phyloP scores from a whole-genome alignment of 2,329 filamentous ascomycete genomes.

The Ophiostoma piceae region DNA sequence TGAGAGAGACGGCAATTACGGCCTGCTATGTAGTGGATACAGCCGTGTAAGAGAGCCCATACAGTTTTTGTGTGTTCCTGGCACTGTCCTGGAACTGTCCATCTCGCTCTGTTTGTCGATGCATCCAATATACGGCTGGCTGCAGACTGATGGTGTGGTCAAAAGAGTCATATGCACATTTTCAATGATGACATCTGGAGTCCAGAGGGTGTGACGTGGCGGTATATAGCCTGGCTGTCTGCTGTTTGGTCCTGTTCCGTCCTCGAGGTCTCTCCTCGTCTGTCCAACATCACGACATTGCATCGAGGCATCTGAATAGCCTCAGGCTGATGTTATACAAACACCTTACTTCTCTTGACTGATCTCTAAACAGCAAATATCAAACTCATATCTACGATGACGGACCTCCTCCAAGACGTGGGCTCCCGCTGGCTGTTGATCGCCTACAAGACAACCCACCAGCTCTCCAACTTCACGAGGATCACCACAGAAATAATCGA shows the following conservation, averaged over 20 bases:
- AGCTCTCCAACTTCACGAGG: too few relatives aligned
- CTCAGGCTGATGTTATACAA: too few relatives aligned
- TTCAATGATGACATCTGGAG: background rate
- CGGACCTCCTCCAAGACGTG: too few relatives aligned
- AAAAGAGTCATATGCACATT: background rate
- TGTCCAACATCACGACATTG: too few relatives aligned
- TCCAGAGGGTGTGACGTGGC: background rate
- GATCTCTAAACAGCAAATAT: background rate
- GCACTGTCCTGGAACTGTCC: background rate
- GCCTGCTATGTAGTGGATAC: background rate
- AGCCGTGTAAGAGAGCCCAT: background rate
- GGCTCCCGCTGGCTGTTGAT: too few relatives aligned
- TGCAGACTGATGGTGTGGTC: background rate
- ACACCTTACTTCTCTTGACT: too few relatives aligned
- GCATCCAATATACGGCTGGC: background rate
- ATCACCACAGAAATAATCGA: too few relatives aligned
- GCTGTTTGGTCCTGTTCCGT: background rate
- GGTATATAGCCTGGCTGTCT: background rate
- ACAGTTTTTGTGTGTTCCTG: background rate
- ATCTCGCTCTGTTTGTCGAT: background rate
- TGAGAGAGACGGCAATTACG: slow-evolving; percentile 7
- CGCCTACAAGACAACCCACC: too few relatives aligned
- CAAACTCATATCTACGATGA: too few relatives aligned
- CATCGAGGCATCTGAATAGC: too few relatives aligned
- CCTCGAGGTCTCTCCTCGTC: too few relatives aligned